These are phyloP conservation scores for Paecilomyces fulvus DNA, from an alignment of 2,329 filamentous ascomycete genomes.

Conservation along the genomic window DNA sequence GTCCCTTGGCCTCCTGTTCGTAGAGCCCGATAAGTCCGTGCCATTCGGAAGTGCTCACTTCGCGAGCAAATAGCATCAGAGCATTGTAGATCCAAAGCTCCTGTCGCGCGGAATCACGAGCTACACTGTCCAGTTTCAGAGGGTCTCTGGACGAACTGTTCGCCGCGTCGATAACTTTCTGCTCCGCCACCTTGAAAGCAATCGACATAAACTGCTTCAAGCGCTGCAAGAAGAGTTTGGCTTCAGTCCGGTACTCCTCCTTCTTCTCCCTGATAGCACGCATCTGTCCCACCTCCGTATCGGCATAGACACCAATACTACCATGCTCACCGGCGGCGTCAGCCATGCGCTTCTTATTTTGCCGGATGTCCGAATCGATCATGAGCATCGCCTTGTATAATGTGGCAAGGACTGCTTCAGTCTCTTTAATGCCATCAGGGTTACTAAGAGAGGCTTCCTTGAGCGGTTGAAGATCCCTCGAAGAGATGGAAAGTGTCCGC, in stretches of 20 bases:
- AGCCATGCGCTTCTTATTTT: slow-evolving; percentile 42
- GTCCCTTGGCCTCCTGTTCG: slow-evolving; percentile 62
- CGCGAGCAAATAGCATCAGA: slow-evolving; percentile 77
- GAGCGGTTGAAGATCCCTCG: slow-evolving; percentile 64
- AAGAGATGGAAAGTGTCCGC: slow-evolving; percentile 80
- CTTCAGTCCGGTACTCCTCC: slow-evolving; percentile 74
- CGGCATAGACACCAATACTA: slow-evolving; percentile 52
- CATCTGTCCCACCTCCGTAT: slow-evolving; percentile 75
- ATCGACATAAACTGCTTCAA: slow-evolving; percentile 73
- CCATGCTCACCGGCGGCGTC: slow-evolving; percentile 32
- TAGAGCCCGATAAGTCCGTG: slow-evolving; percentile 70
- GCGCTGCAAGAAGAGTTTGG: slow-evolving; percentile 65
- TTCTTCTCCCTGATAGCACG: slow-evolving; percentile 90
- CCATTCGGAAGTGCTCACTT: slow-evolving; percentile 77
- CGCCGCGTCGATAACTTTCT: slow-evolving; percentile 59
- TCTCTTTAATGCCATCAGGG: slow-evolving; percentile 60
- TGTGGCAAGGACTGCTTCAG: slow-evolving; percentile 68
- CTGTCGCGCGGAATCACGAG: slow-evolving; percentile 63
- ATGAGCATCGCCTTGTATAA: slow-evolving; percentile 90
- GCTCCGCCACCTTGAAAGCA: slow-evolving; percentile 68
- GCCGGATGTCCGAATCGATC: slow-evolving; percentile 73
- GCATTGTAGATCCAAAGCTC: slow-evolving; percentile 82
- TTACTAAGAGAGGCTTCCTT: slow-evolving; percentile 65
- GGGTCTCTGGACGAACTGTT: slow-evolving; percentile 32
- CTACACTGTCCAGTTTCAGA: slow-evolving; percentile 58